These are phyloP conservation scores for Scortechinia acanthostroma DNA, from an alignment of 2,329 filamentous ascomycete species.

Conservation along the genomic window DNA sequence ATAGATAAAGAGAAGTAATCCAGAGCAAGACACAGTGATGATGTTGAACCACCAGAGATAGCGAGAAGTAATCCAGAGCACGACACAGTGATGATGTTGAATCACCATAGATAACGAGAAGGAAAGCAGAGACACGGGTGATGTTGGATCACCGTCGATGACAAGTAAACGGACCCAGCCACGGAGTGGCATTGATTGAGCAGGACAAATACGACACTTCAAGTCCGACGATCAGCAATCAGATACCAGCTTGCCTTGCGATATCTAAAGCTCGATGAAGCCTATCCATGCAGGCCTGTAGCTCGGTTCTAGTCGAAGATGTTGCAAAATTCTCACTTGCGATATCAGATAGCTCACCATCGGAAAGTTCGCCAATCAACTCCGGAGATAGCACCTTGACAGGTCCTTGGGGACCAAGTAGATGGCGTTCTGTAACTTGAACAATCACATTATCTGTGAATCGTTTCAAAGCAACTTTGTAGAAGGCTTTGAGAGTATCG, in stretches of 20 bases:
- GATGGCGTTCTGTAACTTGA: conserved; percentile 14
- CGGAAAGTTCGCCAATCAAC: neutral
- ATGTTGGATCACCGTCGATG: too few relatives aligned
- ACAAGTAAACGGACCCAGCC: too few relatives aligned
- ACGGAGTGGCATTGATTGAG: too few relatives aligned
- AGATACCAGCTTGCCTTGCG: neutral
- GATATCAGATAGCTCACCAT: neutral
- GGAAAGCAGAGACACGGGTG: too few relatives aligned
- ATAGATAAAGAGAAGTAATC: too few relatives aligned
- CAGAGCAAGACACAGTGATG: too few relatives aligned
- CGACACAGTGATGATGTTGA: too few relatives aligned
- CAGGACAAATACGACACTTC: too few relatives aligned
- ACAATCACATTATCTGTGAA: conserved; percentile 25
- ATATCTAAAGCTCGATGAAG: neutral
- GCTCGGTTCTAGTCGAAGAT: neutral
- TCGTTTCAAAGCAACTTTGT: conserved; percentile 16
- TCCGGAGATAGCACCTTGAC: neutral
- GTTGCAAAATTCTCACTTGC: neutral
- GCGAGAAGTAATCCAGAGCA: too few relatives aligned
- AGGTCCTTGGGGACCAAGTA: neutral
- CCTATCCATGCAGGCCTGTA: neutral
- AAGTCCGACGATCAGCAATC: too few relatives aligned
- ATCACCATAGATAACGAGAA: too few relatives aligned
- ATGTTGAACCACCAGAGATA: too few relatives aligned
- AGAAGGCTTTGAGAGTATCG: conserved; percentile 21